Percentiles rank a stretch among this genome's conserved stretches.
Conservation (phyloP, 2,329 filamentous ascomycete genomes). For the Penicillium sp. region DNA sequence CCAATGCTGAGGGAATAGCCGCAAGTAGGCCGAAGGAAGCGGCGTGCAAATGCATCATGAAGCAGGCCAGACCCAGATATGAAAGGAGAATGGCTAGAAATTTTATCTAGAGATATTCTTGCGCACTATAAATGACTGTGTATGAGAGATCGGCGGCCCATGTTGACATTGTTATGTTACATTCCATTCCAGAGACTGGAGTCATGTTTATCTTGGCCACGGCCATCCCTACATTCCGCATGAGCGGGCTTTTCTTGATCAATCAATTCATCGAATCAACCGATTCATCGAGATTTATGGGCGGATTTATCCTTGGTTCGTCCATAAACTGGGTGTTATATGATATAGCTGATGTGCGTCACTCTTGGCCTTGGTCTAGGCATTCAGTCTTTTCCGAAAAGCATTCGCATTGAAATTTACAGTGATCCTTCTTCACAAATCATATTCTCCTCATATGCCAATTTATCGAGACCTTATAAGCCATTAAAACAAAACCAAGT, state of each 20-base stretch:
- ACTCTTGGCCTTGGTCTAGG: not conserved
- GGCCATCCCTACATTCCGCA: conserved; percentile 4
- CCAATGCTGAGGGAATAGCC: conserved; percentile 15
- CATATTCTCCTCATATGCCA: too few relatives aligned
- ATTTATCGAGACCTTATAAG: too few relatives aligned
- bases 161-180: not conserved
- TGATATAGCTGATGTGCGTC: not conserved
- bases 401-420: too few relatives aligned
- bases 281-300: not conserved
- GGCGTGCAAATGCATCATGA: conserved; percentile 17
- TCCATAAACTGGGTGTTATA: not conserved
- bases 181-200: not conserved
- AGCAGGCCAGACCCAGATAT: not conserved
- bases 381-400: not conserved
- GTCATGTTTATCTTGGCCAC: not conserved
- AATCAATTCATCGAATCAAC: not conserved
- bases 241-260: not conserved
- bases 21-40: conserved; percentile 15
- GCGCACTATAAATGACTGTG: not conserved
- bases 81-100: not conserved
- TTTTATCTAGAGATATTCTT: not conserved
- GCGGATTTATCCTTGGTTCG: not conserved
- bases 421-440: too few relatives aligned
- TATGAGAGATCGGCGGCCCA: not conserved
- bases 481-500: too few relatives aligned